Evolutionary conservation across 2,329 filamentous ascomycete species (phyloP).

Genomic region (Cladophialophora chaetospira): DNA sequence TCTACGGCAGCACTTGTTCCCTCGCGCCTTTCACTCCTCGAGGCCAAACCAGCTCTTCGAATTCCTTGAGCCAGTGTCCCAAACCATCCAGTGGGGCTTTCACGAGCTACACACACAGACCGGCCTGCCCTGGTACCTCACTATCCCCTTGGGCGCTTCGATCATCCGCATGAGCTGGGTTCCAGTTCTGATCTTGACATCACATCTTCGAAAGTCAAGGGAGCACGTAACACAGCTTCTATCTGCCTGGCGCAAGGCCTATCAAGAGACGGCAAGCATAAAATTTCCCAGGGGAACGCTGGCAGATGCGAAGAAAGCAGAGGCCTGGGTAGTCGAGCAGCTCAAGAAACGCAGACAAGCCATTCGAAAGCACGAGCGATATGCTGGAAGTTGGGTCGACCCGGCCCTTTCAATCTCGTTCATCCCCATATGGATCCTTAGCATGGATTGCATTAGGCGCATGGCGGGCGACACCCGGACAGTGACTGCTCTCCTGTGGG

Average conservation of each 20-base stretch:
- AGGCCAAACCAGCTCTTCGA: conserved; percentile 38
- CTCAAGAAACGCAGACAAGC: conserved; percentile 17
- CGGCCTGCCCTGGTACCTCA: conserved; percentile 56
- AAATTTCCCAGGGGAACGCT: conserved; percentile 15
- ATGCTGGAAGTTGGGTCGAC: conserved; percentile 1
- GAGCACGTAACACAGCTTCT: conserved; percentile 46
- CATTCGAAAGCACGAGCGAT: conserved; percentile 32
- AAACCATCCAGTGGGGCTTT: conserved; percentile 21
- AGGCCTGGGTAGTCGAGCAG: conserved; percentile 23
- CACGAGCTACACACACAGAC: conserved; percentile 51
- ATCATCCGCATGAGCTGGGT: conserved; percentile 53
- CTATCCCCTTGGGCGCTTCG: conserved; percentile 58
- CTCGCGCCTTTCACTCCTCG: conserved; percentile 51
- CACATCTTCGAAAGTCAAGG: conserved; percentile 44
- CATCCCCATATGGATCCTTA: conserved; percentile 26
- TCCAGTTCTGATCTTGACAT: conserved; percentile 49
- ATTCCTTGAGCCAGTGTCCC: conserved; percentile 9
- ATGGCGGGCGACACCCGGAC: conserved; percentile 26
- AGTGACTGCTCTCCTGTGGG: conserved; percentile 19
- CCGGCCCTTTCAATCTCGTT: conserved; percentile 20
- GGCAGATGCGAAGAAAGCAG: conserved; percentile 11
- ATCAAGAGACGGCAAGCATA: conserved; percentile 27
- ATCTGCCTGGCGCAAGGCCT: conserved; percentile 39
- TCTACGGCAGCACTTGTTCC: not conserved
- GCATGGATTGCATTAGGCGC: conserved; percentile 23